phyloP scores from a whole-genome alignment of 768 basidiomycete species.

The Termitomyces sp. region DNA sequence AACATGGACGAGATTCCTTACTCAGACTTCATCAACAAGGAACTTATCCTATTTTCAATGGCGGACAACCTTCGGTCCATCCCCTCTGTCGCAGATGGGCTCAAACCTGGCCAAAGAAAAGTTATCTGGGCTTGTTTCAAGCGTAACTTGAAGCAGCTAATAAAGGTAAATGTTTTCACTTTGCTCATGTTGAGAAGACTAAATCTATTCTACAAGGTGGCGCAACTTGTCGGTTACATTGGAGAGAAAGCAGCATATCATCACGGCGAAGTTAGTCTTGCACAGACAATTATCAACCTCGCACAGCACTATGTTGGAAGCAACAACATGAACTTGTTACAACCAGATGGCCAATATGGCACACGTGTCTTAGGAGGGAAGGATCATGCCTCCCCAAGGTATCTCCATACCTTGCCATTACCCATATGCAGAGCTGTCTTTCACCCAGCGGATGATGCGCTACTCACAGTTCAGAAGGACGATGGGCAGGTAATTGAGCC shows the following conservation, averaged over 20 bases:
- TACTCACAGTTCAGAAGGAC: constrained; percentile 82
- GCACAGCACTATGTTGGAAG: constrained; percentile 94
- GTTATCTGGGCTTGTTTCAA: constrained; percentile 97
- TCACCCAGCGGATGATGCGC: constrained; percentile 77
- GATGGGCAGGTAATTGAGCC: constrained; percentile 88
- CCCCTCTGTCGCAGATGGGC: constrained; percentile 87
- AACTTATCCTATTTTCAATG: constrained; percentile 98
- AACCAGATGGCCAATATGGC: constrained; percentile 93
- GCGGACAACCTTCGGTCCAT: constrained; percentile 99
- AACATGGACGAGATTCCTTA: constrained; percentile 79
- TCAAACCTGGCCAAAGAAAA: constrained; percentile 97
- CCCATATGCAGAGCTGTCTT: constrained; percentile 73
- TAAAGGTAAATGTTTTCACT: constrained; percentile 55
- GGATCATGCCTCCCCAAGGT: constrained; percentile 94
- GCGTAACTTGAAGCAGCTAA: constrained; percentile 84
- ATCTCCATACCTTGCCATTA: constrained; percentile 84
- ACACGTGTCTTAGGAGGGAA: constrained; percentile 92
- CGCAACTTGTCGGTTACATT: constrained; percentile 94
- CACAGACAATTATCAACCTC: constrained; percentile 85
- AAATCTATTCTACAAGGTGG: constrained; percentile 50
- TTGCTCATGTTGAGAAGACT: neutral
- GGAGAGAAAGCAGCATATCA: constrained; percentile 94
- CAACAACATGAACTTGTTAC: constrained; percentile 88
- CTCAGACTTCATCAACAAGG: constrained; percentile 96
- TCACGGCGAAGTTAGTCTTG: constrained; percentile 89